Evolutionary conservation across 2,329 filamentous ascomycete species (phyloP), one percentile per base, ranked within the genome.

Genomic region (Periconia digitata): DNA sequence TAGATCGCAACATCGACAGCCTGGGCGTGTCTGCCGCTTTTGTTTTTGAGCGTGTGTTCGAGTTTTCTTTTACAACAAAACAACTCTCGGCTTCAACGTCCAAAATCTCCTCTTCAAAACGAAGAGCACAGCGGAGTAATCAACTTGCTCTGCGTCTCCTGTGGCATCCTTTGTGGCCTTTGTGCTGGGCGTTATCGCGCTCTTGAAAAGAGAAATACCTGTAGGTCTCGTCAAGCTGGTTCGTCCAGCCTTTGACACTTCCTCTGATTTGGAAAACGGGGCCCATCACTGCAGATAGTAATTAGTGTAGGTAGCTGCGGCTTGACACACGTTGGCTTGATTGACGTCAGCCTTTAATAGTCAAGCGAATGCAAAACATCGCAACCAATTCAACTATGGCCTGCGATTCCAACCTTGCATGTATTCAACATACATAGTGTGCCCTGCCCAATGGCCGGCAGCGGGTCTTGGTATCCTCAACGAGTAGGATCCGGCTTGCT

Each of bases 31-130:
- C 55, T 63, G 69, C 71, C 74, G 73, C 71, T 73, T 60, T 56
- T 58, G 62, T 62, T 69, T 80, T 85, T 80, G 82, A 80, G 78
- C 80, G 76, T 78, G 75, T 82, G 84, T 84, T 80, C 83, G 82
- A 83, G 80, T 86, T 83, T 81, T 80, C 54, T 89, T 89, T 89
- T 86, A 79, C 85, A 89, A 90, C 85, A 82, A 88, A 89, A 89
- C 87, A 67, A 66, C 60, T 85, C 80, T 76, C 79, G 85, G 82
- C 82, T 83, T 89, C 85, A 89, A 89, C 85, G 82, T 83, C 83
- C 83, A 82, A 83, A 85, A 81, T 79, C 79, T 79, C 47, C 71
- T 76, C 58, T 67, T 61, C 56, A 46, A 5, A 32, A 35, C 40
- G 51, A 64, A 64, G 57, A 61, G 59, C 46, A 72, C 46, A 64